phyloP scores from a whole-genome alignment of 805 yeast species.

The Crinitomyces ghanaensis region DNA sequence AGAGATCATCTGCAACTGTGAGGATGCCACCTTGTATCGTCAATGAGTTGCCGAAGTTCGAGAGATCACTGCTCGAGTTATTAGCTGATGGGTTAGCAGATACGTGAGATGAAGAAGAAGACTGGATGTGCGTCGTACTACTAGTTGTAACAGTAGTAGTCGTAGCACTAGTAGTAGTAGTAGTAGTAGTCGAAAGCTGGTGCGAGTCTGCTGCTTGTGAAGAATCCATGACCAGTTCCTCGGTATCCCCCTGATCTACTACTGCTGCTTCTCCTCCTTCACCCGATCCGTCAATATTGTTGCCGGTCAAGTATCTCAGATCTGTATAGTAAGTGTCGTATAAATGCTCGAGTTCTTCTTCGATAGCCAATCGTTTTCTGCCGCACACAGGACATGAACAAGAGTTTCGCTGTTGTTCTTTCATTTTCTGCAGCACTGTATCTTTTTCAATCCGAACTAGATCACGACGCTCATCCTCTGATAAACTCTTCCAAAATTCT shows the following conservation, averaged over 20 bases:
- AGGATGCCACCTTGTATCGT: slow-evolving; percentile 34
- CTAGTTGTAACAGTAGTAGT: neutral
- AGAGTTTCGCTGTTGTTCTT: slow-evolving; percentile 41
- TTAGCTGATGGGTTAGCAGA: slow-evolving; percentile 7
- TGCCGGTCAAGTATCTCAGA: too few relatives aligned
- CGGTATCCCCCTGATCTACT: slow-evolving; percentile 1
- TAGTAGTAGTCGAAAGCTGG: slow-evolving; percentile 6
- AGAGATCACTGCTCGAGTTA: slow-evolving; percentile 16
- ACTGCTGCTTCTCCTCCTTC: slow-evolving; percentile 6
- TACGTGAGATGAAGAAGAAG: slow-evolving; percentile 6
- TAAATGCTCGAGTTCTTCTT: slow-evolving; percentile 62
- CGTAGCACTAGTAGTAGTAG: slow-evolving; percentile 9
- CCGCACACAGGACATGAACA: slow-evolving; percentile 77
- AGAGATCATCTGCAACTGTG: slow-evolving; percentile 67
- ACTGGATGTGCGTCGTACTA: slow-evolving; percentile 6
- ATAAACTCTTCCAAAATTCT: slow-evolving; percentile 55
- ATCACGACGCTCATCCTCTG: slow-evolving; percentile 46
- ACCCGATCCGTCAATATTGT: too few relatives aligned
- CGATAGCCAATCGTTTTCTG: slow-evolving; percentile 56
- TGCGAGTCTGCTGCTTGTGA: neutral
- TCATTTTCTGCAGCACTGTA: slow-evolving; percentile 54
- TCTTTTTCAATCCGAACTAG: slow-evolving; percentile 58
- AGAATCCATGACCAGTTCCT: too few relatives aligned
- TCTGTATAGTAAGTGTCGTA: slow-evolving; percentile 58
- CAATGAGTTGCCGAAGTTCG: slow-evolving; percentile 22